A percentile compares a stretch with the other conserved stretches of the same genome.
Evolutionary conservation across 805 yeast species (phyloP).

Genomic region (Starmerella gropengiesseri): DNA sequence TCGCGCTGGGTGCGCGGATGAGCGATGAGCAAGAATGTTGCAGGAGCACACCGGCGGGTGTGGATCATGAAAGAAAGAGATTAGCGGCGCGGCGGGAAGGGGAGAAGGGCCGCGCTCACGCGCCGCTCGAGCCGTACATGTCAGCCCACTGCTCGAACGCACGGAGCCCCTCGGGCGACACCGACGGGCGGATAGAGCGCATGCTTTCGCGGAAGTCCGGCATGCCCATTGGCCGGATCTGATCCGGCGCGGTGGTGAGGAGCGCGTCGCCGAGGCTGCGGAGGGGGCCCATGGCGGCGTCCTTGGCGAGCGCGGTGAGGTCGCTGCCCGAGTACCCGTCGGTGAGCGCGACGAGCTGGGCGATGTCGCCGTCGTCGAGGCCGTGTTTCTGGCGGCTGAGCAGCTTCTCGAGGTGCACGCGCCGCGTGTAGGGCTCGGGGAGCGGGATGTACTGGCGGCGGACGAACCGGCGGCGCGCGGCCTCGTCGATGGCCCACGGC

Average conservation of each 20-base stretch:
- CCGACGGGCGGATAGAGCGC: constrained; percentile 76
- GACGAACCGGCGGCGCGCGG: constrained; percentile 87
- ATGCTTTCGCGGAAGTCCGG: constrained; percentile 68
- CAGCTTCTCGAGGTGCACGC: constrained; percentile 56
- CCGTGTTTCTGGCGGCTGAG: constrained; percentile 63
- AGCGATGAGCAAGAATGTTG: background rate
- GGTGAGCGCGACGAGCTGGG: constrained; percentile 51
- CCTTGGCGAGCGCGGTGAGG: constrained; percentile 85
- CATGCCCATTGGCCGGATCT: constrained; percentile 63
- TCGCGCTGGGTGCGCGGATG: background rate
- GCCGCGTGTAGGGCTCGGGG: constrained; percentile 77
- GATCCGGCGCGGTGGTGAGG: constrained; percentile 54
- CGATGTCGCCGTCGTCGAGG: constrained; percentile 51
- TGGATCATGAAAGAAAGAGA: background rate
- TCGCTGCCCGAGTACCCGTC: constrained; percentile 88
- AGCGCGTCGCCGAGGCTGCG: constrained; percentile 80
- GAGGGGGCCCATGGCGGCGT: constrained; percentile 96
- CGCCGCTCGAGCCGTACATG: constrained; percentile 81
- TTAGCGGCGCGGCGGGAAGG: background rate
- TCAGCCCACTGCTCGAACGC: constrained; percentile 84
- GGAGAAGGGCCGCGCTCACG: constrained; percentile 29
- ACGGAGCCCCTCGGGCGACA: constrained; percentile 64
- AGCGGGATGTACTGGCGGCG: constrained; percentile 87
- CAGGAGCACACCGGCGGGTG: too few relatives aligned
- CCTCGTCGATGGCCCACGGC: constrained; percentile 95